Base-by-base conservation (phyloP, 2,329 filamentous ascomycete species). In the Aspergillus tubingensis region DNA sequence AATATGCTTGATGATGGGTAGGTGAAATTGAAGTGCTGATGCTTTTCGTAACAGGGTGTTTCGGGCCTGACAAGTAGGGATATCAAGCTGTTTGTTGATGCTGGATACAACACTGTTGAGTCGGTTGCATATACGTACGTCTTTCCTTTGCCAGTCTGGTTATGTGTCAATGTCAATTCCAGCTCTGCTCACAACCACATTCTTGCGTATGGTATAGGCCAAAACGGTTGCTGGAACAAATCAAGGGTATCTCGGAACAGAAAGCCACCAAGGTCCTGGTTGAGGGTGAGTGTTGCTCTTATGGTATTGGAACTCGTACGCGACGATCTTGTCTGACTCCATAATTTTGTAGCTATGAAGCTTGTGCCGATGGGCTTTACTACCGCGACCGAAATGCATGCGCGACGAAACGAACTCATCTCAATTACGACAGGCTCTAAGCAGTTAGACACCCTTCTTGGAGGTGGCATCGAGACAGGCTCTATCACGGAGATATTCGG, bases 291-390 rank as follows among this genome's bases (percentile, higher is more conserved):
- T 63, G 4, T 15, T 36, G n/a, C n/a, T 43, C n/a, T 8, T 4
- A 10, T n/a, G 8, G 17, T 2, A 13, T n/a, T n/a, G 32, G n/a
- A 10, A 19, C 47, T 1, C 8, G 10, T 43, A 13, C 39, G 21
- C n/a, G 5, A 7, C 11, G 0, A 2, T 48, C 2, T 54, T 64
- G 41, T 62, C 60, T 68, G 48, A 66, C 57, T 6, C 61, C 2
- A 54, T 41, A 4, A 43, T 51, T 25, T 57, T 59, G 44, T 68
- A 96, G 94, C 94, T 27, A 93, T 92, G 1, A 99, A 97, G 77
- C 85, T 98, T 54, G 95, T 99, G 0, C 95, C 95, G 0, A 96
- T 99, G 93, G 95, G 95, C 44, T 99, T 99, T 75, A 99, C 96
- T 1, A 99, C 95, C 0, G 95, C 95, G 3, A 99, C 95, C 0